Evolutionary conservation across 2,329 filamentous ascomycete genomes (phyloP), one percentile per base, ranked within the genome.

Genomic region (Stachybotrys elegans): DNA sequence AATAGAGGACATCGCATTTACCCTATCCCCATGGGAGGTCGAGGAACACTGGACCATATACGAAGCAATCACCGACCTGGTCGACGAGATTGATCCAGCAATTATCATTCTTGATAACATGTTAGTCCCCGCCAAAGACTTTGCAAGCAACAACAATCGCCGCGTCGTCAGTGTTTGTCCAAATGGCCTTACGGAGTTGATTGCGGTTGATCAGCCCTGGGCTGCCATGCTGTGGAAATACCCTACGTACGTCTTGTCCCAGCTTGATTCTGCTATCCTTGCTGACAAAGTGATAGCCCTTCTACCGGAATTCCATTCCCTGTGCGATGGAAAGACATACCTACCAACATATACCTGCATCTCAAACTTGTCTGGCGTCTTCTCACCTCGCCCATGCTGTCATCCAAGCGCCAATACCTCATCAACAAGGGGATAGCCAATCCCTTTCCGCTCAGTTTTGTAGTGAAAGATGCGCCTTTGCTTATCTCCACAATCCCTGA

Each of bases 251-350:
- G 25, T 29, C 8, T 29, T 29, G 14, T 8, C 25, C 14, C 25
- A 14, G 14, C 25, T 29, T 29, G 25, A 29, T 29, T 14, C 25
- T 8, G 14, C 25, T 29, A 14, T 29, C 8, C 9, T 8, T 9
- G 14, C 25, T 29, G 25, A 29, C 25, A 8, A 29, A 14, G 8
- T 29, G 8, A 14, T 29, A 29, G 25, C 8, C 25, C 25, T 29
- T 63, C 62, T 3, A 69, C 69, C 1, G 69, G 66, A 3, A 69
- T 66, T 43, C 54, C 62, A 0, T 77, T 65, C 42, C 72, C 72
- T 1, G 52, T 76, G 1, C 70, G 73, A 1, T 67, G 57, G 61
- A 54, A 55, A 40, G 53, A 67, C 1, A 61, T 75, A 22, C 65
- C 66, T 3, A 47, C 56, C 6, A 76, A 76, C 48, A 59, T 71